Evolutionary conservation across 106 monocot genomes (phyloP).

Genomic region (Dactylorhiza incarnata): DNA sequence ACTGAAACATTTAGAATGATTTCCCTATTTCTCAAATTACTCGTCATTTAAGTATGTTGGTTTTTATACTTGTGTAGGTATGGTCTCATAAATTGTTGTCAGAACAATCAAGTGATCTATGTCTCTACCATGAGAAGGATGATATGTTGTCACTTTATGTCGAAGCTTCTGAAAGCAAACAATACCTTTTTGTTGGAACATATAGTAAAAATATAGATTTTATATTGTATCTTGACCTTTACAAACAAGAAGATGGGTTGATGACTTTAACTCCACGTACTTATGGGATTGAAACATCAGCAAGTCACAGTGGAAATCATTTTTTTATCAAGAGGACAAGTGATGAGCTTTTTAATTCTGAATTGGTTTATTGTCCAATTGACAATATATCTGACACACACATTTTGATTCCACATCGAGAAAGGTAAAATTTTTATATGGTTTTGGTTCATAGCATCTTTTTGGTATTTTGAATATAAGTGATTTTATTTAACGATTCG

Average conservation of each 20-base stretch:
- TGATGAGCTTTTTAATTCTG: slow-evolving; percentile 84
- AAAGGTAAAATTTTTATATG: slow-evolving; percentile 45
- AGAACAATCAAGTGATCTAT: slow-evolving; percentile 80
- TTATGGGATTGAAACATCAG: slow-evolving; percentile 72
- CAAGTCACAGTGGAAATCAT: slow-evolving; percentile 82
- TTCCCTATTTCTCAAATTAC: not conserved
- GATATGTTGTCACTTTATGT: slow-evolving; percentile 70
- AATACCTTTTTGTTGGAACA: slow-evolving; percentile 81
- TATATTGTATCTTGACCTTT: slow-evolving; percentile 59
- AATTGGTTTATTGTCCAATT: slow-evolving; percentile 69
- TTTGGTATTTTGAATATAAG: too few relatives aligned
- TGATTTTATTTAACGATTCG: not conserved
- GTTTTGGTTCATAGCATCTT: not conserved
- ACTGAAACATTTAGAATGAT: not conserved
- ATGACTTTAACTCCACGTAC: slow-evolving; percentile 56
- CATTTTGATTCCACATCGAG: slow-evolving; percentile 79
- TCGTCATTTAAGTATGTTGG: not conserved
- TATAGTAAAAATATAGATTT: slow-evolving; percentile 82
- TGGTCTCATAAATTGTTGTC: slow-evolving; percentile 59
- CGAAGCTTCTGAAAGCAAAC: slow-evolving; percentile 75
- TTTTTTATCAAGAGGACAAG: slow-evolving; percentile 86
- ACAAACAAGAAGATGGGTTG: slow-evolving; percentile 47
- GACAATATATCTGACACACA: slow-evolving; percentile 46
- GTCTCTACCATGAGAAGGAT: slow-evolving; percentile 95
- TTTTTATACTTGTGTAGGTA: slow-evolving; percentile 15